Conservation (phyloP, 208 protist genomes). For the Entamoeba nuttalli region DNA sequence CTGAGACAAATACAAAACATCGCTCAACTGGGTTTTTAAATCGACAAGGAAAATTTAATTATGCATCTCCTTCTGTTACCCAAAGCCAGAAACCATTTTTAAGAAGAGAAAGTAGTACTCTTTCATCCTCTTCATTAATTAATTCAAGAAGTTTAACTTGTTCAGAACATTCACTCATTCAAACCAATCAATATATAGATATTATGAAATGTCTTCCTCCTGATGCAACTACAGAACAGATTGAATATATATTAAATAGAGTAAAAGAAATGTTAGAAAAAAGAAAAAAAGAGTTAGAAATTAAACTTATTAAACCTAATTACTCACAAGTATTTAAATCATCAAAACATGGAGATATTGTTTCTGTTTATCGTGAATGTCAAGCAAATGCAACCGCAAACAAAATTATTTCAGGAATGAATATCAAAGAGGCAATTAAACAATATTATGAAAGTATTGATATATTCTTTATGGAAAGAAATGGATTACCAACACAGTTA, state of each 20-base stretch:
- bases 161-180: no score
- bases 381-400: background rate
- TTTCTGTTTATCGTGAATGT: background rate
- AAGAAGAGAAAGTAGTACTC: background rate
- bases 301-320: background rate
- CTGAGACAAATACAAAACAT: background rate
- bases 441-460: background rate
- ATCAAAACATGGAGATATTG: background rate
- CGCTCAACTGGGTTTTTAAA: background rate
- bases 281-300: background rate
- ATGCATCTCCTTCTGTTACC: no score
- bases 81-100: background rate
- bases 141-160: no score
- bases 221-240: background rate
- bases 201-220: no score
- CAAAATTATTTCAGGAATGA: background rate
- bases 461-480: background rate
- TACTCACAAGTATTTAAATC: background rate
- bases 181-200: no score
- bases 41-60: background rate
- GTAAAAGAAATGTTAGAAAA: background rate
- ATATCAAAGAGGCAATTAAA: background rate
- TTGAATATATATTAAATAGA: background rate
- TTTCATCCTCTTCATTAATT: background rate
- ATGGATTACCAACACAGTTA: background rate